phyloP scores from a whole-genome alignment of 2,329 filamentous ascomycete species.

The Amauroascus verrucosus region DNA sequence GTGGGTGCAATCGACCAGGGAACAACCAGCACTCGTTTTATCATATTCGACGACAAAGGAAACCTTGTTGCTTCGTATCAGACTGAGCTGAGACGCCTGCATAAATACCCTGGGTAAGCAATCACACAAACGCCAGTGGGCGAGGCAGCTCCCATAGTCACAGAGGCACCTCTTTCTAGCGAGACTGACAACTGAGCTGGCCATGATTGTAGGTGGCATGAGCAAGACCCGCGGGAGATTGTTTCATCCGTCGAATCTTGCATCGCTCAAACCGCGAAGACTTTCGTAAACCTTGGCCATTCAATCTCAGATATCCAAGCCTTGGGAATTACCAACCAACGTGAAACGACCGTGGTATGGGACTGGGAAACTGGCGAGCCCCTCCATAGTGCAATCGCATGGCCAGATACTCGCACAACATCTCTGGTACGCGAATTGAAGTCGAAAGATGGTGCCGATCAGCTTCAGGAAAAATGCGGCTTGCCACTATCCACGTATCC shows the following conservation, averaged over 20 bases:
- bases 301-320: slow-evolving; percentile 58
- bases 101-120: slow-evolving; percentile 72
- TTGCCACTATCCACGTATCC: slow-evolving; percentile 82
- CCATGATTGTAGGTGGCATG: slow-evolving; percentile 60
- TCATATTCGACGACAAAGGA: slow-evolving; percentile 75
- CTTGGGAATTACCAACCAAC: slow-evolving; percentile 81
- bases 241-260: slow-evolving; percentile 65
- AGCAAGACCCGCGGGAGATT: slow-evolving; percentile 73
- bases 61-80: slow-evolving; percentile 74
- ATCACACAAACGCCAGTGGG: neutral
- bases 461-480: slow-evolving; percentile 61
- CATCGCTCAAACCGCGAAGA: slow-evolving; percentile 62
- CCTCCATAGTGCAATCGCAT: slow-evolving; percentile 75
- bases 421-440: slow-evolving; percentile 69
- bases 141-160: neutral
- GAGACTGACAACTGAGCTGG: neutral
- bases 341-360: slow-evolving; percentile 81
- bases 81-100: slow-evolving; percentile 74
- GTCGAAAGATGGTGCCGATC: slow-evolving; percentile 54
- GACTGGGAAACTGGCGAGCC: slow-evolving; percentile 69
- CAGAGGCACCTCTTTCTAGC: neutral
- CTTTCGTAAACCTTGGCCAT: slow-evolving; percentile 62
- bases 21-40: slow-evolving; percentile 78
- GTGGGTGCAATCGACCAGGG: slow-evolving; percentile 86
- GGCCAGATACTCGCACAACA: slow-evolving; percentile 76